Conservation (phyloP, 495 filamentous ascomycete species). For the Sphaerosporella brunnea region DNA sequence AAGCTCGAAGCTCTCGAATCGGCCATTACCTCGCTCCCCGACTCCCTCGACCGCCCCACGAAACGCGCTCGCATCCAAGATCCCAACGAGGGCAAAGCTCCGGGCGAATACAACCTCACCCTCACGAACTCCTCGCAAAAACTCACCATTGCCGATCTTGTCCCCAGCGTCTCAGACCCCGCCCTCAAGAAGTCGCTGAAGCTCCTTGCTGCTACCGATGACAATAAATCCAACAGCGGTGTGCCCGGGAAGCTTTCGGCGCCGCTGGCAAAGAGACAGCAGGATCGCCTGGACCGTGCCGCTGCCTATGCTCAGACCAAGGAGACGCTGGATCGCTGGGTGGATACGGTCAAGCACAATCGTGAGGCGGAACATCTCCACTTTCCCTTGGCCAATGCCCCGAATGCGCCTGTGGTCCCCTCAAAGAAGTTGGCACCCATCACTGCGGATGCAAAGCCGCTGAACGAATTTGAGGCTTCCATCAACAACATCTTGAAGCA, state of each 20-base stretch:
- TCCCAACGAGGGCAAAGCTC: slow-evolving; percentile 21
- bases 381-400: slow-evolving; percentile 71
- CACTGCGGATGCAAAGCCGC: slow-evolving; percentile 36
- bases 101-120: slow-evolving; percentile 24
- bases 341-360: slow-evolving; percentile 86
- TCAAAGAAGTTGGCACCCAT: slow-evolving; percentile 31
- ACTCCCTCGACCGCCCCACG: slow-evolving; percentile 10
- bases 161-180: slow-evolving; percentile 56
- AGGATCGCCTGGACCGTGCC: slow-evolving; percentile 67
- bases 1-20: slow-evolving; percentile 48
- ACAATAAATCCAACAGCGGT: slow-evolving; percentile 38
- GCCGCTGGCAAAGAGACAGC: slow-evolving; percentile 73
- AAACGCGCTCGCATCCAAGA: slow-evolving; percentile 26
- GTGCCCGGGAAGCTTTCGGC: slow-evolving; percentile 59
- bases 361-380: slow-evolving; percentile 75
- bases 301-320: slow-evolving; percentile 84
- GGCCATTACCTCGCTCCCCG: slow-evolving; percentile 49
- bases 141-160: slow-evolving; percentile 61
- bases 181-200: slow-evolving; percentile 63
- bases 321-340: slow-evolving; percentile 76
- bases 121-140: slow-evolving; percentile 37
- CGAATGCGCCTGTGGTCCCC: slow-evolving; percentile 34
- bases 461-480: slow-evolving; percentile 63
- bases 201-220: slow-evolving; percentile 34
- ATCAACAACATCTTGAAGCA: slow-evolving; percentile 79